phyloP scores from a whole-genome alignment of 192 early-diverging fungal genomes.

The Dissophora globulifera region DNA sequence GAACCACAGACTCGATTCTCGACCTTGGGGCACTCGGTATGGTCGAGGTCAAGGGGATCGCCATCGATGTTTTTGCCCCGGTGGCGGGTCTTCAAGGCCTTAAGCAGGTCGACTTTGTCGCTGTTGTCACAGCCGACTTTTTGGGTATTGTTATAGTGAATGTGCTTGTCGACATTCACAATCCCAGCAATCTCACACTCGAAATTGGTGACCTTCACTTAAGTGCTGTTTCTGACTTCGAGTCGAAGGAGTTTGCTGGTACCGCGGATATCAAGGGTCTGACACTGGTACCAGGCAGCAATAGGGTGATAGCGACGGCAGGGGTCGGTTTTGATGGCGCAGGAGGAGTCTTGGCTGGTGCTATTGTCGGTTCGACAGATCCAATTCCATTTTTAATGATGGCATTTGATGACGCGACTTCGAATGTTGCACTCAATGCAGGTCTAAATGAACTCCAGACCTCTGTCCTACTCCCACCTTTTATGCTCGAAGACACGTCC shows the following conservation, averaged over 20 bases:
- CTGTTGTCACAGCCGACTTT: background rate
- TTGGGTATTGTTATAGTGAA: background rate
- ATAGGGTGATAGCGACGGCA: too few species aligned
- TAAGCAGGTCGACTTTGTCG: slow-evolving; percentile 13
- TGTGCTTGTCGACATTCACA: slow-evolving; percentile 16
- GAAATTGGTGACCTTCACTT: slow-evolving; percentile 14
- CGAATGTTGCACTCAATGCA: too few species aligned
- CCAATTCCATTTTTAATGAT: too few species aligned
- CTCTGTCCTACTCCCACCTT: background rate
- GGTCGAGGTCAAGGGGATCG: slow-evolving; percentile 51
- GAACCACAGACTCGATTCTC: slow-evolving; percentile 56
- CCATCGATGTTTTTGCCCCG: slow-evolving; percentile 43
- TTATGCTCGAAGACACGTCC: background rate
- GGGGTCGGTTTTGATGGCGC: too few species aligned
- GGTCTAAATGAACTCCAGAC: background rate
- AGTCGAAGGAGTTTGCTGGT: background rate
- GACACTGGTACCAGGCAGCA: slow-evolving; percentile 20
- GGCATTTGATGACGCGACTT: too few species aligned
- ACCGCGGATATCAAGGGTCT: background rate
- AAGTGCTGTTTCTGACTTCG: background rate
- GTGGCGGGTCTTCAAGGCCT: slow-evolving; percentile 41
- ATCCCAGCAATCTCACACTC: slow-evolving; percentile 47
- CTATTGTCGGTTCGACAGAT: too few species aligned
- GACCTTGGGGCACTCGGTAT: slow-evolving; percentile 47
- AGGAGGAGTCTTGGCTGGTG: too few species aligned